phyloP scores from a whole-genome alignment of 2,329 filamentous ascomycete genomes.

The Blastomyces percursus region DNA sequence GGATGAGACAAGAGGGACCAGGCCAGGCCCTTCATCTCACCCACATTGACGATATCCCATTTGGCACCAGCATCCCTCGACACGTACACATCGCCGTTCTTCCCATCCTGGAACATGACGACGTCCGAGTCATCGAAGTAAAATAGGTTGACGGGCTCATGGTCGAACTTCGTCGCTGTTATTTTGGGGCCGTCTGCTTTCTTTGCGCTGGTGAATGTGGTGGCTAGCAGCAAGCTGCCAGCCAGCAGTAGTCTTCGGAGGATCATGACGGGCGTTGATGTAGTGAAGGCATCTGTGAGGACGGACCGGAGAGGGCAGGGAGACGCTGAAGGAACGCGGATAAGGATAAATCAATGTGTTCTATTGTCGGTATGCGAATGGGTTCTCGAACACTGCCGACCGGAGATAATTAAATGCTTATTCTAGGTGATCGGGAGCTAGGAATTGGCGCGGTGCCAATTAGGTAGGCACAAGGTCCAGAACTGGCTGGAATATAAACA shows the following conservation, averaged over 20 bases:
- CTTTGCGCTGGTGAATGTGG: conserved; percentile 35
- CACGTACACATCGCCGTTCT: conserved; percentile 57
- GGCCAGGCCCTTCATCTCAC: conserved; percentile 41
- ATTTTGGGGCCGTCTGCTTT: conserved; percentile 54
- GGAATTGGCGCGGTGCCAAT: background rate
- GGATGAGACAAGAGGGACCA: conserved; percentile 62
- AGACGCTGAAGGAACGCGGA: background rate
- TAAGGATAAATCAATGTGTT: background rate
- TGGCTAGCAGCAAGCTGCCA: conserved; percentile 43
- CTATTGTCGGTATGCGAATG: background rate
- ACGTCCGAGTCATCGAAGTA: conserved; percentile 89
- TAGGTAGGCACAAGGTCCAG: background rate
- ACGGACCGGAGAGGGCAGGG: background rate
- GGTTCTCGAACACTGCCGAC: background rate
- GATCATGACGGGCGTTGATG: conserved; percentile 28
- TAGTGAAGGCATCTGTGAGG: conserved; percentile 7
- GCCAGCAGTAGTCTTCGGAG: conserved; percentile 37
- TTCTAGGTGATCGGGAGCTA: background rate
- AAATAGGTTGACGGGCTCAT: conserved; percentile 57
- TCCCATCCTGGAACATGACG: conserved; percentile 60
- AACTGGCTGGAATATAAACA: background rate
- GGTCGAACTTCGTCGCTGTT: conserved; percentile 53
- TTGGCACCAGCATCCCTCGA: conserved; percentile 69
- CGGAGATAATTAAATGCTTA: too few relatives aligned
- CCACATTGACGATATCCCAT: conserved; percentile 58